Conservation (phyloP, 1,139 yeast species). For the Protomyces macrosporus region DNA sequence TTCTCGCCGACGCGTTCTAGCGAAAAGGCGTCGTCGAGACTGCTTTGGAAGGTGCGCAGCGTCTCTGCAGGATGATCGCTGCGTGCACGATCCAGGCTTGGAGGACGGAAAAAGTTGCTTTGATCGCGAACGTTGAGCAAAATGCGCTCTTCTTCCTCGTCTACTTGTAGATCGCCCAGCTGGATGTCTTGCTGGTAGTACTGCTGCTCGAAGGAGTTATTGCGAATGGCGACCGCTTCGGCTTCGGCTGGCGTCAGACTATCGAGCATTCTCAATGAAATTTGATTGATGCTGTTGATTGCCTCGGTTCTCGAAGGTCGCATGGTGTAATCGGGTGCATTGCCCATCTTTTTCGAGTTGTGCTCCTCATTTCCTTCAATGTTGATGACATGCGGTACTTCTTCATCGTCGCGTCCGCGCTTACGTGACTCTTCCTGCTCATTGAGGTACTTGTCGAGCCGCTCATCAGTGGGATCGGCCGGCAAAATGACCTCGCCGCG, state of each 20-base stretch:
- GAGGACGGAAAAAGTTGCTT: conserved; percentile 18
- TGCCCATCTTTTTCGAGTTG: conserved; percentile 67
- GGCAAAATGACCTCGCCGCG: conserved; percentile 80
- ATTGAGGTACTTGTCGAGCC: conserved; percentile 65
- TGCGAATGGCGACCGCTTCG: conserved; percentile 36
- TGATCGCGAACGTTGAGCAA: conserved; percentile 25
- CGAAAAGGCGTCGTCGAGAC: not conserved
- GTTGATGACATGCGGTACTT: conserved; percentile 51
- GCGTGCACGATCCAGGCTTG: not conserved
- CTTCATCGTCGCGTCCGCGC: conserved; percentile 32
- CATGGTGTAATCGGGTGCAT: conserved; percentile 87
- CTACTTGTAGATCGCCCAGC: conserved; percentile 25
- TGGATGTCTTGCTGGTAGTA: conserved; percentile 36
- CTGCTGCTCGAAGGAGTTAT: conserved; percentile 39
- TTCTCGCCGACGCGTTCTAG: not conserved
- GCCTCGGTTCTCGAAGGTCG: conserved; percentile 51
- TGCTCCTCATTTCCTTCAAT: conserved; percentile 75
- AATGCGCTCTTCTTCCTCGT: conserved; percentile 14
- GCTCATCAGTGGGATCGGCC: conserved; percentile 74
- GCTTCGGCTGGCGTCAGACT: conserved; percentile 45
- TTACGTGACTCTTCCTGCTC: conserved; percentile 33
- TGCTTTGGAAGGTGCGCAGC: not conserved
- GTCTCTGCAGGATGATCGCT: not conserved
- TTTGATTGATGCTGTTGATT: conserved; percentile 79
- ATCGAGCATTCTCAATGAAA: conserved; percentile 75